phyloP scores from a whole-genome alignment of 768 basidiomycete species.

The Boletus sensibilis region DNA sequence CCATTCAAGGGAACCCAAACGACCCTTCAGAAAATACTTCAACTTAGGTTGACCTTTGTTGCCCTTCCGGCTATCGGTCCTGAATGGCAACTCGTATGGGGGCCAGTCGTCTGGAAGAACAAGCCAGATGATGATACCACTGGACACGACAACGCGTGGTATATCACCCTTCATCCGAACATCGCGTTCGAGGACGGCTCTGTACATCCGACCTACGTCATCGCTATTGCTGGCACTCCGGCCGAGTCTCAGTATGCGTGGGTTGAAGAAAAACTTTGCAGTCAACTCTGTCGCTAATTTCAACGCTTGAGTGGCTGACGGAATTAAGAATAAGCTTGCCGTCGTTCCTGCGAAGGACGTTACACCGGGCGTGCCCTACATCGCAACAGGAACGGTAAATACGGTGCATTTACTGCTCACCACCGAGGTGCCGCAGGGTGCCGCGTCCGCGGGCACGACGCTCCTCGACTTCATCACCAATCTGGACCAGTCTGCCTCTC shows the following conservation, averaged over 20 bases:
- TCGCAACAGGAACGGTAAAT: neutral
- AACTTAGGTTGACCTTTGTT: neutral
- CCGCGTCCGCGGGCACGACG: neutral
- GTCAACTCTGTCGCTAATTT: slow-evolving; percentile 13
- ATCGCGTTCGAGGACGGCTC: slow-evolving; percentile 13
- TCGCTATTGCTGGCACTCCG: slow-evolving; percentile 15
- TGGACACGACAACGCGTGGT: slow-evolving; percentile 19
- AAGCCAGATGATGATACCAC: neutral
- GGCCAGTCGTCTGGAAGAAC: slow-evolving; percentile 17
- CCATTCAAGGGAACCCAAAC: neutral
- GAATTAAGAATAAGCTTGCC: neutral
- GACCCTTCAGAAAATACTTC: slow-evolving; percentile 1
- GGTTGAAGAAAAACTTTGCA: slow-evolving; percentile 1
- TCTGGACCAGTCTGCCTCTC: neutral
- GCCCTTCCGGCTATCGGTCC: neutral
- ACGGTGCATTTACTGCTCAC: slow-evolving; percentile 3
- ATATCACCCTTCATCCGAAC: slow-evolving; percentile 7
- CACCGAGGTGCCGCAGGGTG: neutral
- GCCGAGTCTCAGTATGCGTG: neutral
- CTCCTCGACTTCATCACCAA: slow-evolving; percentile 7
- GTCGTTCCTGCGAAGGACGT: neutral
- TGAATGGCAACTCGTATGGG: slow-evolving; percentile 12
- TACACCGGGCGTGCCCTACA: neutral
- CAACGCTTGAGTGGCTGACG: slow-evolving; percentile 2
- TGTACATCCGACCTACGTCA: slow-evolving; percentile 6